These are phyloP conservation scores for Boletus sp. DNA, from an alignment of 768 basidiomycete species.

Conservation along the genomic window DNA sequence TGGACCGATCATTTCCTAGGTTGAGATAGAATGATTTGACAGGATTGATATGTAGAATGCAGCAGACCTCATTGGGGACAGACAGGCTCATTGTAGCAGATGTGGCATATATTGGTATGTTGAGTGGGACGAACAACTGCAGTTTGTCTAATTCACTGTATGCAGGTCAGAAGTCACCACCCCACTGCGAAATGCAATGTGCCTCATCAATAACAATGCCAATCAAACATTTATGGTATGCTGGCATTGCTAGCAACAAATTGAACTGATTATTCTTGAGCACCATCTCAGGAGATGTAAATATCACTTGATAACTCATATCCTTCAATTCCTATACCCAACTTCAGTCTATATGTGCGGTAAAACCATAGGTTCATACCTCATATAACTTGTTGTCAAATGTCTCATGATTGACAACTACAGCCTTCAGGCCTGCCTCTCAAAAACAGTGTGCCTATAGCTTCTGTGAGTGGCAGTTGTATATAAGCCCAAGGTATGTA, in stretches of 20 bases:
- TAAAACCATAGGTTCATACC: neutral
- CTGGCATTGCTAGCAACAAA: neutral
- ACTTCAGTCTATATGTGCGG: neutral
- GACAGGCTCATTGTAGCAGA: neutral
- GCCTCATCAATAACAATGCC: neutral
- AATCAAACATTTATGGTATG: neutral
- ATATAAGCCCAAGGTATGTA: neutral
- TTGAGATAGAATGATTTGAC: neutral
- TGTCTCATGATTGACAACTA: neutral
- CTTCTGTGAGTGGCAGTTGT: neutral
- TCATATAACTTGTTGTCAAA: neutral
- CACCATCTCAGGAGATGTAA: neutral
- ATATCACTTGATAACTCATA: neutral
- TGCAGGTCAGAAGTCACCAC: neutral
- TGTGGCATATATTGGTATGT: neutral
- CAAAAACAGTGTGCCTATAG: neutral
- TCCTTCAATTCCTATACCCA: neutral
- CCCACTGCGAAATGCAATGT: neutral
- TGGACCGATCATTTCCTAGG: neutral
- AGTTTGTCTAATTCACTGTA: neutral
- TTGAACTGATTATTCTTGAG: neutral
- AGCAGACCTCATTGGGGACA: neutral
- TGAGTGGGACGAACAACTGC: neutral
- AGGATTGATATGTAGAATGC: neutral
- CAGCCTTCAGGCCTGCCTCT: neutral